A percentile compares a stretch with the other conserved stretches of the same genome.
Conservation (phyloP, 768 basidiomycete genomes). For the Lactarius akahatsu region DNA sequence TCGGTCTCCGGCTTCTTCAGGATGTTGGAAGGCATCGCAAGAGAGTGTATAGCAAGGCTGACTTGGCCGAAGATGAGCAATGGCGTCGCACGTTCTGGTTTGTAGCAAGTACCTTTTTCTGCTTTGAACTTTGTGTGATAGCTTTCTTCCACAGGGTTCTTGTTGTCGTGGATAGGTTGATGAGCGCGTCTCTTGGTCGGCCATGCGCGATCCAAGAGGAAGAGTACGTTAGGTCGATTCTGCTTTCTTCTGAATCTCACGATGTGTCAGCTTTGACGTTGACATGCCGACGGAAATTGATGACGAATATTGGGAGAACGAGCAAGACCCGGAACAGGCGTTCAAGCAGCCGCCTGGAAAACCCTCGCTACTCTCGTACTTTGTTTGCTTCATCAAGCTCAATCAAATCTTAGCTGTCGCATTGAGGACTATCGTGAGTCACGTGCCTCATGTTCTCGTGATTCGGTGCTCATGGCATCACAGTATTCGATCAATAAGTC, state of each 20-base stretch:
- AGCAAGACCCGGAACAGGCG: constrained; percentile 28
- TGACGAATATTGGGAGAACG: constrained; percentile 30
- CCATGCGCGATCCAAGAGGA: constrained; percentile 73
- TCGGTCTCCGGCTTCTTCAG: constrained; percentile 69
- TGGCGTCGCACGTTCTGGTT: constrained; percentile 73
- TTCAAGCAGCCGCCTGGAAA: constrained; percentile 66
- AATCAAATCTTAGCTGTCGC: constrained; percentile 62
- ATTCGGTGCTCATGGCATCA: not conserved
- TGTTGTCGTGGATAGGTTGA: constrained; percentile 46
- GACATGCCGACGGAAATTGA: constrained; percentile 28
- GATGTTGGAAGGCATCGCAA: constrained; percentile 74
- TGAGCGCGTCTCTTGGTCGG: constrained; percentile 58
- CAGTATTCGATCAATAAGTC: constrained; percentile 76
- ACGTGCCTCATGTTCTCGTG: not conserved
- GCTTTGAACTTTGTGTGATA: not conserved
- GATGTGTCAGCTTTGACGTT: constrained; percentile 33
- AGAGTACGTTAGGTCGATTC: constrained; percentile 48
- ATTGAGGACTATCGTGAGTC: constrained; percentile 57
- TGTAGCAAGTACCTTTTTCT: not conserved
- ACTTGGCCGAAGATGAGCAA: constrained; percentile 61
- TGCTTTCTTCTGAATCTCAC: not conserved
- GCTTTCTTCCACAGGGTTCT: constrained; percentile 43
- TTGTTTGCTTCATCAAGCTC: constrained; percentile 56
- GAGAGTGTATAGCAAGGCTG: constrained; percentile 40
- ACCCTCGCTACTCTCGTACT: constrained; percentile 54